Conservation (phyloP, 2,329 filamentous ascomycete genomes). For the Sclerotinia glacialis region DNA sequence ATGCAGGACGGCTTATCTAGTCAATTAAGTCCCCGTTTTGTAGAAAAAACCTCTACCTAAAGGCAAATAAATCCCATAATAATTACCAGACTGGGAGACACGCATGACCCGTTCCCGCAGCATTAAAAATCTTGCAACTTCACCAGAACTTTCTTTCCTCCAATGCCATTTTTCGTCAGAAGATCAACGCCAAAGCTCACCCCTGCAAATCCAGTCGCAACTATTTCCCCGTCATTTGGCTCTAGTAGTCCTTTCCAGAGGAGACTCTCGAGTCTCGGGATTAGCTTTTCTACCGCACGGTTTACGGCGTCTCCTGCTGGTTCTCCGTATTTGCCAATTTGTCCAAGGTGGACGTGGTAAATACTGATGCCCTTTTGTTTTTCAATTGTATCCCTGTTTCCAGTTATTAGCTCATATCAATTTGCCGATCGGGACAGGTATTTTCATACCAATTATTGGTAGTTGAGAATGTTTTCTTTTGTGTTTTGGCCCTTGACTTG, state of each 20-base stretch:
- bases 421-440: background rate
- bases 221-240: slow-evolving; percentile 12
- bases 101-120: background rate
- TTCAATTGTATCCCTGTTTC: slow-evolving; percentile 26
- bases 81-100: background rate
- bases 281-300: slow-evolving; percentile 7
- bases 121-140: slow-evolving; percentile 10
- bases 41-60: background rate
- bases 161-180: slow-evolving; percentile 4
- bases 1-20: background rate
- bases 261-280: slow-evolving; percentile 13
- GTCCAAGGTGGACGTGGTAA: slow-evolving; percentile 27
- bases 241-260: slow-evolving; percentile 4
- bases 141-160: slow-evolving; percentile 17
- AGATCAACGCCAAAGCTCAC: slow-evolving; percentile 17
- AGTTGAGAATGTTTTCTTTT: slow-evolving; percentile 18
- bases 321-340: slow-evolving; percentile 29
- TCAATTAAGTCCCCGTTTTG: background rate
- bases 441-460: slow-evolving; percentile 17
- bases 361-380: slow-evolving; percentile 25
- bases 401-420: background rate
- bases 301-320: slow-evolving; percentile 24
- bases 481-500: background rate
- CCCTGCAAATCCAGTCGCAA: slow-evolving; percentile 8
- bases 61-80: background rate